These are phyloP conservation scores for Agrocybe chaxingu DNA, from an alignment of 768 basidiomycete species.

Conservation along the genomic window DNA sequence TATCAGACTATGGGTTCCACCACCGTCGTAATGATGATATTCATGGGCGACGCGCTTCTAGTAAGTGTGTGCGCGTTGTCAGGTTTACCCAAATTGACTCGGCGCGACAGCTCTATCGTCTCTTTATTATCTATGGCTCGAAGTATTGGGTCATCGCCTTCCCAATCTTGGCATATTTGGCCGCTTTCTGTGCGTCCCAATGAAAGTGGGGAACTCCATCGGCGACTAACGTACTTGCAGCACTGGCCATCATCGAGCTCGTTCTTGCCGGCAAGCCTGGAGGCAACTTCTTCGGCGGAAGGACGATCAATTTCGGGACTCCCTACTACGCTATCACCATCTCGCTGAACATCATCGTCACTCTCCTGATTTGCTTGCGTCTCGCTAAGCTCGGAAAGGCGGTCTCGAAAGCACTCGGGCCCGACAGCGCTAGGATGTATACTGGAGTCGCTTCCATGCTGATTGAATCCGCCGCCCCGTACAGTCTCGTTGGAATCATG, in stretches of 20 bases:
- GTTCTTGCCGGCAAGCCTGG: constrained; percentile 33
- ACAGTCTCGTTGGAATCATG: constrained; percentile 33
- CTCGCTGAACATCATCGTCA: constrained; percentile 38
- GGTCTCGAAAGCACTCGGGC: constrained; percentile 24
- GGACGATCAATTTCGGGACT: constrained; percentile 33
- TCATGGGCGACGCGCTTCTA: constrained; percentile 29
- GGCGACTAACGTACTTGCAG: constrained; percentile 16
- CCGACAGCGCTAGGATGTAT: constrained; percentile 30
- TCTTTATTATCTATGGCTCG: constrained; percentile 26
- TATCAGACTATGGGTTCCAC: constrained; percentile 28
- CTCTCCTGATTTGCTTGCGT: constrained; percentile 35
- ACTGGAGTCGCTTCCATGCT: constrained; percentile 34
- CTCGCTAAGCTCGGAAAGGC: constrained; percentile 27
- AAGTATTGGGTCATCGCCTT: constrained; percentile 21
- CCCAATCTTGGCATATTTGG: constrained; percentile 23
- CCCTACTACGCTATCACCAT: constrained; percentile 40
- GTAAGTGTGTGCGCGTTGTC: constrained; percentile 11
- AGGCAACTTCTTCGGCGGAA: constrained; percentile 37
- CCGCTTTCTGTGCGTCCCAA: constrained; percentile 23
- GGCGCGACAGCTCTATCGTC: constrained; percentile 24
- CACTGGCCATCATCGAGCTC: constrained; percentile 37
- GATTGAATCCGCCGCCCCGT: constrained; percentile 38
- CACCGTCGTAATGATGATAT: constrained; percentile 24
- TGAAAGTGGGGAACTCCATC: background rate
- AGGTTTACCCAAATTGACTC: background rate